Evolutionary conservation across 495 filamentous ascomycete species (phyloP).

Genomic region (Neurospora sublineolata): DNA sequence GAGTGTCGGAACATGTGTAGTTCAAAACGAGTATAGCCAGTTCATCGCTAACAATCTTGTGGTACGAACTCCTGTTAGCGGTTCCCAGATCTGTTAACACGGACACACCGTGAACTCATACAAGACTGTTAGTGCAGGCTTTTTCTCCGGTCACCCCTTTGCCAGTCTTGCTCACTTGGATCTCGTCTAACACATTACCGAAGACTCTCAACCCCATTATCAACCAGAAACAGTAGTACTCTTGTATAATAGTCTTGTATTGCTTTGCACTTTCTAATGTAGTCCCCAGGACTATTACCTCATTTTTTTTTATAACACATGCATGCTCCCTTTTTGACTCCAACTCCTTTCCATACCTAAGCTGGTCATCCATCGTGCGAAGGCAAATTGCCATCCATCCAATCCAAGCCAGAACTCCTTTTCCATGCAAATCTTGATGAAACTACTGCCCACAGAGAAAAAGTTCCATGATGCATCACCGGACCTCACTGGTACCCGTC

Average conservation of each 20-base stretch:
- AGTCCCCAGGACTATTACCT: neutral
- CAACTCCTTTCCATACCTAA: neutral
- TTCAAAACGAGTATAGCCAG: neutral
- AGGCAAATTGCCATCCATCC: neutral
- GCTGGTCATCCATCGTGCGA: neutral
- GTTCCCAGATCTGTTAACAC: no score
- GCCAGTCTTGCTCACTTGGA: neutral
- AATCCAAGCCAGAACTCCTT: neutral
- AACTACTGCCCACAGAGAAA: neutral
- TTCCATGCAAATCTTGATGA: neutral
- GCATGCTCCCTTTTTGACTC: neutral
- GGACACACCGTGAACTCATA: no score
- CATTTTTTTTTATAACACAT: neutral
- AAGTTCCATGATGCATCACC: neutral
- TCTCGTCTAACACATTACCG: neutral
- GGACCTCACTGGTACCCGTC: neutral
- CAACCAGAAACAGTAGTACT: no score
- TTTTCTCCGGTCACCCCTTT: neutral
- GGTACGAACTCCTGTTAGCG: neutral
- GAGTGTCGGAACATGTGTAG: neutral
- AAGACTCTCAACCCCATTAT: neutral
- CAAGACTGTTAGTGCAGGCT: neutral
- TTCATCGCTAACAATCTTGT: neutral
- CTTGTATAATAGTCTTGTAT: neutral
- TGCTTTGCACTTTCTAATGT: neutral